Evolutionary conservation across 495 filamentous ascomycete species (phyloP).

Genomic region (Aspergillus avenaceus): DNA sequence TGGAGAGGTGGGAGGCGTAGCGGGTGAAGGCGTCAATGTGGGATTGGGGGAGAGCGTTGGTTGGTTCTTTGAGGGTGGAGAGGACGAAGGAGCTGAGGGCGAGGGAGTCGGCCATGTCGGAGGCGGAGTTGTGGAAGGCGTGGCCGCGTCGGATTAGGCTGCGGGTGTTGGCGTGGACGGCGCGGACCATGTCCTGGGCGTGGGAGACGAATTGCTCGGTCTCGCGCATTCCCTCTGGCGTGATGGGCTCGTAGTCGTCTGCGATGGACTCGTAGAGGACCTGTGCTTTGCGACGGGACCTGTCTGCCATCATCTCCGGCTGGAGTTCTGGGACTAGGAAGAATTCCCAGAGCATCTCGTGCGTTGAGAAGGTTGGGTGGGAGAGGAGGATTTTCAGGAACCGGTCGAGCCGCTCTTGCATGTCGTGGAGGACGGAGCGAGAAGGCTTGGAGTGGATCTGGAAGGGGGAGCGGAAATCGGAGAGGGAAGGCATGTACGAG

Average conservation of each 20-base stretch:
- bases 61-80: constrained; percentile 40
- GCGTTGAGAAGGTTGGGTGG: constrained; percentile 92
- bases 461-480: constrained; percentile 78
- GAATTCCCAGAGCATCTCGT: constrained; percentile 99
- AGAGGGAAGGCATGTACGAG: constrained; percentile 84
- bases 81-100: constrained; percentile 53
- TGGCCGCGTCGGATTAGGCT: constrained; percentile 61
- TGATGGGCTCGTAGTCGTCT: constrained; percentile 79
- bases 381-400: constrained; percentile 81
- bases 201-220: constrained; percentile 90
- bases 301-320: constrained; percentile 81
- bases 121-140: constrained; percentile 28
- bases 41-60: constrained; percentile 54
- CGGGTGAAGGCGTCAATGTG: constrained; percentile 69
- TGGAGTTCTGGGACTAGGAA: constrained; percentile 95
- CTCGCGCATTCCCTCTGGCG: constrained; percentile 70
- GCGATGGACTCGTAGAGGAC: constrained; percentile 74
- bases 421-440: constrained; percentile 77
- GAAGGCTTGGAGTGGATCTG: constrained; percentile 91
- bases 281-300: constrained; percentile 81
- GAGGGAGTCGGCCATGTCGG: constrained; percentile 68
- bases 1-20: constrained; percentile 63
- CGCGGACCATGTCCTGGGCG: constrained; percentile 81
- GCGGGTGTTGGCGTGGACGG: constrained; percentile 75
- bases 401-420: constrained; percentile 79